These are phyloP conservation scores for Lignosus rhinocerotis DNA, from an alignment of 1,284 basidiomycete species.

Conservation along the genomic window DNA sequence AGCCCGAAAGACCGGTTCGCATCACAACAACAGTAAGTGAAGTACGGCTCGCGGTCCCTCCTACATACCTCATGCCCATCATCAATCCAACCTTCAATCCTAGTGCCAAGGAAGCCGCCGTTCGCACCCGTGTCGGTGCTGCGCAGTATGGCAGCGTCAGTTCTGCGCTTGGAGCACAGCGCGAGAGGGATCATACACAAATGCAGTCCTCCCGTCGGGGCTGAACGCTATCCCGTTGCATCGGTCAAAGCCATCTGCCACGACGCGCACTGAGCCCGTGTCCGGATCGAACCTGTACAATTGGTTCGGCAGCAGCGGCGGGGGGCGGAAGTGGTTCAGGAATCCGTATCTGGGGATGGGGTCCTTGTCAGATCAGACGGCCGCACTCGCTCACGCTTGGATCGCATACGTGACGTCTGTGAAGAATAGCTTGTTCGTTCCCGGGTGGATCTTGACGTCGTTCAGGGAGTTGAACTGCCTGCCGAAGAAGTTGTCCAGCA, in stretches of 20 bases:
- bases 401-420: constrained; percentile 64
- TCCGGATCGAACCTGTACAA: constrained; percentile 72
- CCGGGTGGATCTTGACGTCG: constrained; percentile 73
- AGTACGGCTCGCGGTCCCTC: too few species aligned
- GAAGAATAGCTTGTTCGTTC: constrained; percentile 66
- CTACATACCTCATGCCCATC: too few species aligned
- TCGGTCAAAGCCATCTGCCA: constrained; percentile 67
- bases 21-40: too few species aligned
- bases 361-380: background rate
- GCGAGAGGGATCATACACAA: constrained; percentile 49
- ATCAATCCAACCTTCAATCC: too few species aligned
- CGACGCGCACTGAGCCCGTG: constrained; percentile 63
- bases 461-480: constrained; percentile 83
- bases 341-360: constrained; percentile 66
- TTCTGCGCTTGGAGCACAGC: background rate
- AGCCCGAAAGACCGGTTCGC: too few species aligned
- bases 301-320: constrained; percentile 66
- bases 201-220: constrained; percentile 63
- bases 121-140: constrained; percentile 56
- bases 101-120: constrained; percentile 40
- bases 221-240: constrained; percentile 73
- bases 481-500: constrained; percentile 53
- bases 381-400: background rate
- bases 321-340: constrained; percentile 63
- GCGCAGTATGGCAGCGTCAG: background rate